A percentile compares a stretch with the other conserved stretches of the same genome.
Evolutionary conservation across 768 basidiomycete genomes (phyloP).

Genomic region (Cantharellus cinnabarinus): DNA sequence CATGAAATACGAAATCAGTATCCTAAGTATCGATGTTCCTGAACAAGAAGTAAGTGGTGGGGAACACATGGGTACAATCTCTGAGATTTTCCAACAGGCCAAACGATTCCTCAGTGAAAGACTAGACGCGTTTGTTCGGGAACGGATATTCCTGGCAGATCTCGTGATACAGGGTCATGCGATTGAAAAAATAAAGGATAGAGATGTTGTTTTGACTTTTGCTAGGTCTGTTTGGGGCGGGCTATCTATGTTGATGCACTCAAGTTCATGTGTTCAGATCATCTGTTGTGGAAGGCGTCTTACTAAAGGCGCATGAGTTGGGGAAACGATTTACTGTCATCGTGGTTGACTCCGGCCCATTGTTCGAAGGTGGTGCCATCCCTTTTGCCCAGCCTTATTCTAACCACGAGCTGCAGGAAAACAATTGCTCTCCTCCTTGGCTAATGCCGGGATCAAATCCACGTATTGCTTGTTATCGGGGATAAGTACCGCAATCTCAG

Average conservation of each 20-base stretch:
- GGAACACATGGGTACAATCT: background rate
- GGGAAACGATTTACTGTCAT: conserved; percentile 76
- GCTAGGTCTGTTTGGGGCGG: conserved; percentile 36
- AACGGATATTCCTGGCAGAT: conserved; percentile 83
- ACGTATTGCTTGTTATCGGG: conserved; percentile 86
- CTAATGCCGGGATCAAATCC: conserved; percentile 51
- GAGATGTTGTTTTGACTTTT: conserved; percentile 81
- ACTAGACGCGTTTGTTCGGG: conserved; percentile 85
- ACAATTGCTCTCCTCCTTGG: conserved; percentile 47
- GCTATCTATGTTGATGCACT: no score
- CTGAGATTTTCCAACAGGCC: conserved; percentile 31
- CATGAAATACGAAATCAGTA: conserved; percentile 87
- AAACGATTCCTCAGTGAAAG: conserved; percentile 64
- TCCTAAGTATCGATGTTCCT: conserved; percentile 76
- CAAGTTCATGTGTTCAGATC: conserved; percentile 31
- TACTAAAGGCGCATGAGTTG: conserved; percentile 53
- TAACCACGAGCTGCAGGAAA: conserved; percentile 34
- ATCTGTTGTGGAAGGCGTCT: conserved; percentile 79
- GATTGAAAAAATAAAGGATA: conserved; percentile 82
- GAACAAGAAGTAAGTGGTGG: conserved; percentile 66
- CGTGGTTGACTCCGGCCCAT: conserved; percentile 84
- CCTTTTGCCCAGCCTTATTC: background rate
- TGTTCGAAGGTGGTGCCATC: conserved; percentile 52
- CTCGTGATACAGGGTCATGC: conserved; percentile 82
- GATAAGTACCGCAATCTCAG: conserved; percentile 55